Percentiles rank a stretch among this genome's conserved stretches.
These are phyloP conservation scores for Ganoderma sinense DNA, from an alignment of 1,284 basidiomycete species.

Conservation along the genomic window DNA sequence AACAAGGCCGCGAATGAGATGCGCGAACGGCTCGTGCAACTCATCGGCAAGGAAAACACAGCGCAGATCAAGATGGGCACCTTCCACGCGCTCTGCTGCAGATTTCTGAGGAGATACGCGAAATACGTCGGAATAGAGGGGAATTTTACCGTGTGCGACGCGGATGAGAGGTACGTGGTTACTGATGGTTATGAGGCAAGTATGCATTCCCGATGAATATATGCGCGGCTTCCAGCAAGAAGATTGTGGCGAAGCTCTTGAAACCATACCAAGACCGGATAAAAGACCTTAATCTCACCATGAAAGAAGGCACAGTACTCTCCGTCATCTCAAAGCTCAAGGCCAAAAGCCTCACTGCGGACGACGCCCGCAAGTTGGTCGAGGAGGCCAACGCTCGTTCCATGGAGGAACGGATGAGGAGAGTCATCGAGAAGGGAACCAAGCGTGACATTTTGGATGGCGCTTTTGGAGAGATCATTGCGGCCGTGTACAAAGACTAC, in stretches of 20 bases:
- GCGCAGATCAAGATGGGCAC: slow-evolving; percentile 78
- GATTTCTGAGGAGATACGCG: slow-evolving; percentile 75
- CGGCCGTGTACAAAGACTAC: slow-evolving; percentile 74
- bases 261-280: slow-evolving; percentile 63
- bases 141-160: slow-evolving; percentile 88
- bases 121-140: slow-evolving; percentile 65
- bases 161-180: slow-evolving; percentile 76
- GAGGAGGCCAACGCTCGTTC: slow-evolving; percentile 18
- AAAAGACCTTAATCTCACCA: slow-evolving; percentile 52
- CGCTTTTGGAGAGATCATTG: slow-evolving; percentile 43
- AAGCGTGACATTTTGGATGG: slow-evolving; percentile 24
- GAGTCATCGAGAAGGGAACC: background rate
- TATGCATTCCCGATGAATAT: background rate
- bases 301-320: slow-evolving; percentile 69
- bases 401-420: slow-evolving; percentile 4
- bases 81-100: slow-evolving; percentile 85
- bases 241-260: slow-evolving; percentile 70
- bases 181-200: background rate
- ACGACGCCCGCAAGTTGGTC: slow-evolving; percentile 46
- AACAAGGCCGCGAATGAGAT: slow-evolving; percentile 95
- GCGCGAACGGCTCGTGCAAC: slow-evolving; percentile 72
- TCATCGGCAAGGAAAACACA: slow-evolving; percentile 76
- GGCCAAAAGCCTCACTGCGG: slow-evolving; percentile 69
- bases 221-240: slow-evolving; percentile 61
- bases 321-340: slow-evolving; percentile 86